These are phyloP conservation scores for Xylaria acuta DNA, from an alignment of 495 filamentous ascomycete species.

Conservation along the genomic window DNA sequence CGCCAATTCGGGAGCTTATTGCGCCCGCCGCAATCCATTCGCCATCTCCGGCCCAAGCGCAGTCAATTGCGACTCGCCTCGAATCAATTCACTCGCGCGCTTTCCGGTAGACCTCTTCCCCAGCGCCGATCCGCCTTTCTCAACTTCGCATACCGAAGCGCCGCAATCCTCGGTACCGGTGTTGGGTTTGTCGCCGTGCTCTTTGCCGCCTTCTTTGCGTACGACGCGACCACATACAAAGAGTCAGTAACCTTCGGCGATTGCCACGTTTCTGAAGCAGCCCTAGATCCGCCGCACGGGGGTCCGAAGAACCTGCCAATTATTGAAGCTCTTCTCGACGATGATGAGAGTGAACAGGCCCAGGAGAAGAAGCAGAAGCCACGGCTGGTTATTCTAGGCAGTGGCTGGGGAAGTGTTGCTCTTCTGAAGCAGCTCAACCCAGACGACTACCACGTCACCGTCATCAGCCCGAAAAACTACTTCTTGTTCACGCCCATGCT, in stretches of 20 bases:
- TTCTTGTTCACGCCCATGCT: slow-evolving; percentile 99
- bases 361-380: slow-evolving; percentile 81
- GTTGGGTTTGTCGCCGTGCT: slow-evolving; percentile 51
- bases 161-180: slow-evolving; percentile 56
- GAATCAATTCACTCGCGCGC: slow-evolving; percentile 36
- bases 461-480: slow-evolving; percentile 92
- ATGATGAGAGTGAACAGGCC: slow-evolving; percentile 77
- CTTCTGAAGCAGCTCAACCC: slow-evolving; percentile 89
- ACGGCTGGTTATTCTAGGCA: slow-evolving; percentile 87
- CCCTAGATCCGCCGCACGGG: slow-evolving; percentile 79
- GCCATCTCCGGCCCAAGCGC: slow-evolving; percentile 12
- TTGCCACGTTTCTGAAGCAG: slow-evolving; percentile 80
- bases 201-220: slow-evolving; percentile 87
- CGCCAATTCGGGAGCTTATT: slow-evolving; percentile 31
- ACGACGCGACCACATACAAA: slow-evolving; percentile 90
- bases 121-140: slow-evolving; percentile 49
- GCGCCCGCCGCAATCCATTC: slow-evolving; percentile 21
- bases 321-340: slow-evolving; percentile 82
- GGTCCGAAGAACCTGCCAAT: slow-evolving; percentile 98
- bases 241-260: slow-evolving; percentile 67
- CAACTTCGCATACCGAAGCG: slow-evolving; percentile 59
- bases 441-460: slow-evolving; percentile 91
- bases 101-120: slow-evolving; percentile 58
- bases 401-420: slow-evolving; percentile 94
- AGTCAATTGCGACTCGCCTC: slow-evolving; percentile 30